Conservation (phyloP, 108 stramenopile species). For the Skeletonema grethae region DNA sequence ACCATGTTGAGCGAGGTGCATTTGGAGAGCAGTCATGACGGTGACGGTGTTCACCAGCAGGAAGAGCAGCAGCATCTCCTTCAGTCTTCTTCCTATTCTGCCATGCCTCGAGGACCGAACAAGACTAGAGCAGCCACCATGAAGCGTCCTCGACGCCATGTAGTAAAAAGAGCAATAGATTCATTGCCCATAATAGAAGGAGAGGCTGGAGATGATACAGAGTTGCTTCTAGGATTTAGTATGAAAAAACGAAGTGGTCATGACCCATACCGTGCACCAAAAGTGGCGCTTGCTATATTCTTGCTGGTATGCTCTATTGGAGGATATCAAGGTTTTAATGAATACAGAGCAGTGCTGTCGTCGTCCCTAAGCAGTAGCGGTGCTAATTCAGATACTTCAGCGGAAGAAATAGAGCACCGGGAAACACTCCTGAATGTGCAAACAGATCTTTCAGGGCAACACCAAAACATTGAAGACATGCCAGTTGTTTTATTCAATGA, state of each 20-base stretch:
- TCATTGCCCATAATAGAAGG: conserved; percentile 7
- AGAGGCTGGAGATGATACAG: conserved; percentile 27
- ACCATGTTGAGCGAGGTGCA: background rate
- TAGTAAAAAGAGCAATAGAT: conserved; percentile 13
- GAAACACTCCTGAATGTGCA: background rate
- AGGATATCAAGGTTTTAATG: conserved; percentile 30
- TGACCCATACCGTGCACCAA: conserved; percentile 32
- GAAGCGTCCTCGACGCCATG: conserved; percentile 34
- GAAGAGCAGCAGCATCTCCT: background rate
- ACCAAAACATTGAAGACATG: conserved; percentile 14
- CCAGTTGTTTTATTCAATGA: conserved; percentile 10
- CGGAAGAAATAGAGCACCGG: conserved; percentile 6
- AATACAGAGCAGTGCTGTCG: conserved; percentile 11
- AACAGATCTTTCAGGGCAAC: background rate
- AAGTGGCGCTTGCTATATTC: conserved; percentile 25
- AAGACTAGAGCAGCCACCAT: background rate
- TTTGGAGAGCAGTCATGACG: background rate
- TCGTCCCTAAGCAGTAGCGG: background rate
- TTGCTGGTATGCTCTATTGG: conserved; percentile 25
- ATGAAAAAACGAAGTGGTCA: background rate
- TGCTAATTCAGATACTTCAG: background rate
- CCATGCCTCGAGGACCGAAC: background rate
- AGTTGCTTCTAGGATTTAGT: background rate
- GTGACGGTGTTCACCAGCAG: background rate
- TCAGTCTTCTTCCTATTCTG: background rate